Conservation (phyloP, 768 basidiomycete species). For the Collybia sp. region DNA sequence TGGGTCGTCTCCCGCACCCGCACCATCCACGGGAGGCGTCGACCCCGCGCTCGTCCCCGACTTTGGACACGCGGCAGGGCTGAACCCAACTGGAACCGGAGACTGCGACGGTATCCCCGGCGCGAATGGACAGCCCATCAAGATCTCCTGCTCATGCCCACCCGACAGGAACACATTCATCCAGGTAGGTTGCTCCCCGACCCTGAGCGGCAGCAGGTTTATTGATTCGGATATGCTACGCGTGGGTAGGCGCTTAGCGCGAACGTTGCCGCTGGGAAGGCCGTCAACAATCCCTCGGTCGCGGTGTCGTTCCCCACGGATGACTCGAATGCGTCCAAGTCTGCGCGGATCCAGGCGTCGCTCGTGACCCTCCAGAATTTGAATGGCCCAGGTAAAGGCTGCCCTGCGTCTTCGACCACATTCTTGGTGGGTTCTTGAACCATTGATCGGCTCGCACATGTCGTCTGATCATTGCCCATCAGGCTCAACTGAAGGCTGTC, state of each 20-base stretch:
- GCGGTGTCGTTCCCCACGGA: conserved; percentile 61
- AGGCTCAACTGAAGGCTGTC: conserved; percentile 23
- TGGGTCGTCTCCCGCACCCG: conserved; percentile 15
- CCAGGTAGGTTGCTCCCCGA: conserved; percentile 26
- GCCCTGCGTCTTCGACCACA: conserved; percentile 39
- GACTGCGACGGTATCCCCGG: conserved; percentile 64
- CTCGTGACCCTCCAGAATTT: conserved; percentile 65
- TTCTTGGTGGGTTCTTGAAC: conserved; percentile 9
- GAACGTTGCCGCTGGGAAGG: conserved; percentile 59
- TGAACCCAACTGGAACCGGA: conserved; percentile 65
- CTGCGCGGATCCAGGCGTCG: conserved; percentile 54
- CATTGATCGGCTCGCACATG: conserved; percentile 8
- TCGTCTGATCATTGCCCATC: conserved; percentile 2
- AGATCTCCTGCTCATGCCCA: conserved; percentile 68
- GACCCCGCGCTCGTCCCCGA: conserved; percentile 49
- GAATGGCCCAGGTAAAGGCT: conserved; percentile 64
- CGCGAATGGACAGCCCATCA: conserved; percentile 48
- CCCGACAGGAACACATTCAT: conserved; percentile 51
- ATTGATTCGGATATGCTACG: neutral
- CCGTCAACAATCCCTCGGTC: conserved; percentile 56
- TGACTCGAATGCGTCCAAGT: conserved; percentile 44
- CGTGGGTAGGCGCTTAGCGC: conserved; percentile 35
- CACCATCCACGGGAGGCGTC: conserved; percentile 34
- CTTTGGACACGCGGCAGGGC: conserved; percentile 49
- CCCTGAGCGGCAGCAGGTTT: no score